Evolutionary conservation across 2,329 filamentous ascomycete genomes (phyloP), one percentile per base, ranked within the genome.

Genomic region (Alternaria solani): DNA sequence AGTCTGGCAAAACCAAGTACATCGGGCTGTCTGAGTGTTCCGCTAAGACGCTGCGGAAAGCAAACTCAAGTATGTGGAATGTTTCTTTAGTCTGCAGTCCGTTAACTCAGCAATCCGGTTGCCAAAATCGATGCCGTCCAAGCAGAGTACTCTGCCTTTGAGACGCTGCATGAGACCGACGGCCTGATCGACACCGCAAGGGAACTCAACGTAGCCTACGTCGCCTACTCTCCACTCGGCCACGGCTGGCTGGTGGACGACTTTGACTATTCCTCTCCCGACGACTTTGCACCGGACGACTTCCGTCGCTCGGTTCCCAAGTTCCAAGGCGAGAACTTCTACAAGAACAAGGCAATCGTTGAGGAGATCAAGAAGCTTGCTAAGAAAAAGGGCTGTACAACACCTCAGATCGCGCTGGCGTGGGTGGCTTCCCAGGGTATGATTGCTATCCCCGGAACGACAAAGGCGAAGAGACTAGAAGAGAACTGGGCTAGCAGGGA

Each of bases 371-470:
- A 66, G 55, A 64, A 62, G 41, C 32, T 78, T 7, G 75, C 75
- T 2, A 42, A 55, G 23, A 62, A 66, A 58, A 88, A 89, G 73
- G 82, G 79, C 1, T 82, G 79, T 55, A 88, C 88, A 0, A 66
- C 85, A 0, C 81, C 82, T 0, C 88, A 91, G 71, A 71, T 91
- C 36, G 83, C 85, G 0, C 55, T 77, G 2, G 74, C 73, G 2
- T 78, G 74, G 73, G 61, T 78, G 4, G 48, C 69, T 32, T 46
- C 61, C 3, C 75, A 78, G 49, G 71, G 81, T 2, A 73, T 66
- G 78, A 83, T 91, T 67, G 85, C 88, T 0, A 90, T 86, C 56
- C 84, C 84, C 0, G 85, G 85, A 3, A 74, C 72, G 30, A 73
- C 69, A 5, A 69, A 68, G 57, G 16, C 43, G 16, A 30, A 47